Evolutionary conservation across 352 stramenopile species (phyloP).

Genomic region (Pythium sp.): DNA sequence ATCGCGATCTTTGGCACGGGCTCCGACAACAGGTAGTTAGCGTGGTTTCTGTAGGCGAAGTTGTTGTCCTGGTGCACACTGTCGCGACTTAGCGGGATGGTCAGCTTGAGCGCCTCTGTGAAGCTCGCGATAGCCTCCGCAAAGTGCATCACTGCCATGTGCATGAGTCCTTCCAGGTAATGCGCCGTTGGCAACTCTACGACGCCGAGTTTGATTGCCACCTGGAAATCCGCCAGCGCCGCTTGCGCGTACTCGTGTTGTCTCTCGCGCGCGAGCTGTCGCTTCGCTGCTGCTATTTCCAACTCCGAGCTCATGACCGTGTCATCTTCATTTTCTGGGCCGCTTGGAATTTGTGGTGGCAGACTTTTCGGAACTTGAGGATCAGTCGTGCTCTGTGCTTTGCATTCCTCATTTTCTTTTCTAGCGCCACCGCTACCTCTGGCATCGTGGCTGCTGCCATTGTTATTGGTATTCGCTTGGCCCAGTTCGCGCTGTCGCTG

Average conservation of each 20-base stretch:
- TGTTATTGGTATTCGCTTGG: neutral
- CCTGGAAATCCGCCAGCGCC: slow-evolving; percentile 33
- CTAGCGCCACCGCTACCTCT: neutral
- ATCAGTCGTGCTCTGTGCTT: neutral
- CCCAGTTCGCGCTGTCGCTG: neutral
- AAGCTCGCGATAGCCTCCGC: slow-evolving; percentile 36
- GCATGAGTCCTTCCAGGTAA: slow-evolving; percentile 35
- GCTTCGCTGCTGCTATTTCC: slow-evolving; percentile 11
- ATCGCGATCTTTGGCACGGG: slow-evolving; percentile 27
- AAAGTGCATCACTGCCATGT: slow-evolving; percentile 34
- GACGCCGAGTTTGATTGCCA: slow-evolving; percentile 19
- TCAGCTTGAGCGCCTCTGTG: slow-evolving; percentile 32
- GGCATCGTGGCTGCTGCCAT: neutral
- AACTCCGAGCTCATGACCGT: neutral
- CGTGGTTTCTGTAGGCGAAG: slow-evolving; percentile 5
- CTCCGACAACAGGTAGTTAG: slow-evolving; percentile 10
- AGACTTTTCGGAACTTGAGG: neutral
- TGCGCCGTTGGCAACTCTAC: slow-evolving; percentile 33
- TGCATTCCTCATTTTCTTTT: neutral
- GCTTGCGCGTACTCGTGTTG: slow-evolving; percentile 16
- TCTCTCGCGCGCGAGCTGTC: slow-evolving; percentile 12
- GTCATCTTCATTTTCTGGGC: slow-evolving; percentile 2
- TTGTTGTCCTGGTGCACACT: slow-evolving; percentile 11
- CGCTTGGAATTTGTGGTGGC: slow-evolving; percentile 9
- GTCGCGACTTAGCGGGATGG: slow-evolving; percentile 20